Evolutionary conservation across 345 rosid genomes (phyloP), one percentile per base, ranked within the genome.

Genomic region (Euclidium syriacum): DNA sequence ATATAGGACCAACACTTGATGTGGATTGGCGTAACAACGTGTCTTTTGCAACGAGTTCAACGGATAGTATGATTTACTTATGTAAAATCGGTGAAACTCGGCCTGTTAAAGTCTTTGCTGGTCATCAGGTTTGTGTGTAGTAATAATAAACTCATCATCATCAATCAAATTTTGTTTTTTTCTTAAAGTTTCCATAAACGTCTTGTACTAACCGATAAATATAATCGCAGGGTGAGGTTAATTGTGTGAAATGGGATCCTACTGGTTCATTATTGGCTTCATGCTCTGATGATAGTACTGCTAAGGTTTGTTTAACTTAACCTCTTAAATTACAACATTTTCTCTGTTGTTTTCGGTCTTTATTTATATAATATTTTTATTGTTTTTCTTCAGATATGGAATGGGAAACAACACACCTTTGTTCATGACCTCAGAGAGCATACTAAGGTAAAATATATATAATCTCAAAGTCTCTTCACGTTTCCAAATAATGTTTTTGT

Each of bases 221-320:
- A n/a, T 70, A 59, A 69, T 73, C 75, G 30, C 90, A 95, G 99
- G 91, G 96, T 15, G 99, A 95, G 77, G 99, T 95, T 58, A 95
- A 95, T 79, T 90, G 99, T 71, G 96, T 95, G 68, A 95, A 95
- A 82, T 95, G 99, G 99, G 97, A 90, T 84, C 99, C 99, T 32
- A 86, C 94, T 12, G 99, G 99, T 59, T 64, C 85, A 30, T 74
- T 86, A 57, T 68, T 95, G 76, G 99, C 99, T 46, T 90, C 99
- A 3, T 95, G 99, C 81, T 95, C 99, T 30, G 99, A 95, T 52
- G 99, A 95, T 59, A 82, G 83, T 40, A 90, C 89, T 73, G 99
- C 94, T 7, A 95, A 95, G 98, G 99, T 92, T 75, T 34, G 1
- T 18, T 33, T 19, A 60, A 63, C 46, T 50, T 10, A 24, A 40